Conservation (phyloP, 2,329 filamentous ascomycete genomes). For the Lizonia empirigonia region DNA sequence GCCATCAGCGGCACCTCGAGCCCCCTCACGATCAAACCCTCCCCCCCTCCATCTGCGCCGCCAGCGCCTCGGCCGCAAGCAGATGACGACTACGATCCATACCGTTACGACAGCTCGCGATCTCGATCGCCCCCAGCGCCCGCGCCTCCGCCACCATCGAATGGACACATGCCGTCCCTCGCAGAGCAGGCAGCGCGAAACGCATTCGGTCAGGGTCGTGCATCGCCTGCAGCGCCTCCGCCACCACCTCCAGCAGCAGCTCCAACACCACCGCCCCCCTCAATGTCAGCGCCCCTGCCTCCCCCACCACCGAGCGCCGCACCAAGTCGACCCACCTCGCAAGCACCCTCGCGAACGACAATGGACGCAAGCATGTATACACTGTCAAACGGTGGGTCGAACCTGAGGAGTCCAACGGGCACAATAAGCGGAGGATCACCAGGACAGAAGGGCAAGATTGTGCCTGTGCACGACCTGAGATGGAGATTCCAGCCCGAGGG, state of each 20-base stretch:
- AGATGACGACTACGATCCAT: constrained; percentile 42
- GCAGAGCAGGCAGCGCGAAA: constrained; percentile 65
- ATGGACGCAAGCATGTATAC: constrained; percentile 80
- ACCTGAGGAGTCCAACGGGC: constrained; percentile 29
- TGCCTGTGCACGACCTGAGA: constrained; percentile 74
- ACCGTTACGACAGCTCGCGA: constrained; percentile 50
- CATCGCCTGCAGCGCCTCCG: constrained; percentile 50
- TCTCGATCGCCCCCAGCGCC: constrained; percentile 35
- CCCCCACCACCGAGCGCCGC: constrained; percentile 40
- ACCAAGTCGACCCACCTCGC: constrained; percentile 42
- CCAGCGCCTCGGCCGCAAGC: constrained; percentile 52
- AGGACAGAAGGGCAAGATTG: constrained; percentile 40
- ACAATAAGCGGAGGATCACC: constrained; percentile 23
- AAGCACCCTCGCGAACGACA: constrained; percentile 63
- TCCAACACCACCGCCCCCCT: constrained; percentile 54
- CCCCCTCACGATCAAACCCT: constrained; percentile 23
- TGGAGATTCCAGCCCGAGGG: constrained; percentile 88
- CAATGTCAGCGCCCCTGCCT: constrained; percentile 53
- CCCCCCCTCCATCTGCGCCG: constrained; percentile 34
- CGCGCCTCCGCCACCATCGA: constrained; percentile 59
- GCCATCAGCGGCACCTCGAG: constrained; percentile 43
- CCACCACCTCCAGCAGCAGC: constrained; percentile 55
- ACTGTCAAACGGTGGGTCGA: constrained; percentile 49
- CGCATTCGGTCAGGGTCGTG: constrained; percentile 54
- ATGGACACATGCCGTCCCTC: constrained; percentile 54